Evolutionary conservation across 1,284 basidiomycete species (phyloP).

Genomic region (Leccinum huronense): DNA sequence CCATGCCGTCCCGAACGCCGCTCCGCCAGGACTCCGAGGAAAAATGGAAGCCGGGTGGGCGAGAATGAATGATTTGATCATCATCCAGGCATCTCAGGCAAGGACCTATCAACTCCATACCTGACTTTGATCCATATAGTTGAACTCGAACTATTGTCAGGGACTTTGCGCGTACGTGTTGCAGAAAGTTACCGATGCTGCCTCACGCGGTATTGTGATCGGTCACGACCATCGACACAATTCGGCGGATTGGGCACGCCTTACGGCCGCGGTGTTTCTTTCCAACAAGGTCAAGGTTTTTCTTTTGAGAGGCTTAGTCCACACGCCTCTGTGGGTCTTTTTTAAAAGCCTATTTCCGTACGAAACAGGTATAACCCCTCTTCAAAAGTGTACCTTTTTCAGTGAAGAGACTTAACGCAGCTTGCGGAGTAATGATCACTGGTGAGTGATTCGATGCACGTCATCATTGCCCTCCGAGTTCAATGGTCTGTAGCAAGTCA

Average conservation of each 20-base stretch:
- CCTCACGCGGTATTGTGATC: constrained; percentile 67
- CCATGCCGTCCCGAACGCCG: constrained; percentile 6
- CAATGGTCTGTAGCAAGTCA: constrained; percentile 59
- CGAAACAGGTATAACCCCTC: constrained; percentile 7
- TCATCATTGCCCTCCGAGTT: not conserved
- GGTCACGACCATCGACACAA: constrained; percentile 82
- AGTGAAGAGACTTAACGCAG: constrained; percentile 62
- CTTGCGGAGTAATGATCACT: constrained; percentile 86
- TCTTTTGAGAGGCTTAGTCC: constrained; percentile 67
- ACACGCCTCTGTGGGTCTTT: constrained; percentile 72
- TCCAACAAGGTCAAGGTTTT: constrained; percentile 65
- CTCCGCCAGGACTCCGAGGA: constrained; percentile 63
- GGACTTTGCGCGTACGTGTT: constrained; percentile 74
- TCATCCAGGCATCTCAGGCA: constrained; percentile 82
- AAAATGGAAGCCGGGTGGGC: constrained; percentile 84
- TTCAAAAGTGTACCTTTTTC: constrained; percentile 69
- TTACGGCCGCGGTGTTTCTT: constrained; percentile 72
- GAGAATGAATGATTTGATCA: constrained; percentile 82
- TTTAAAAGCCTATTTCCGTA: constrained; percentile 1
- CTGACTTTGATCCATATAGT: not conserved
- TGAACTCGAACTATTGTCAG: constrained; percentile 36
- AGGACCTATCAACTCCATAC: constrained; percentile 5
- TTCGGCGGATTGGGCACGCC: constrained; percentile 70
- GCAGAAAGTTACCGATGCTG: constrained; percentile 50
- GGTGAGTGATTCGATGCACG: constrained; percentile 40